A percentile compares a stretch with the other conserved stretches of the same genome.
These are phyloP conservation scores for Trametes cinnabarina DNA, from an alignment of 768 basidiomycete species.

Conservation along the genomic window DNA sequence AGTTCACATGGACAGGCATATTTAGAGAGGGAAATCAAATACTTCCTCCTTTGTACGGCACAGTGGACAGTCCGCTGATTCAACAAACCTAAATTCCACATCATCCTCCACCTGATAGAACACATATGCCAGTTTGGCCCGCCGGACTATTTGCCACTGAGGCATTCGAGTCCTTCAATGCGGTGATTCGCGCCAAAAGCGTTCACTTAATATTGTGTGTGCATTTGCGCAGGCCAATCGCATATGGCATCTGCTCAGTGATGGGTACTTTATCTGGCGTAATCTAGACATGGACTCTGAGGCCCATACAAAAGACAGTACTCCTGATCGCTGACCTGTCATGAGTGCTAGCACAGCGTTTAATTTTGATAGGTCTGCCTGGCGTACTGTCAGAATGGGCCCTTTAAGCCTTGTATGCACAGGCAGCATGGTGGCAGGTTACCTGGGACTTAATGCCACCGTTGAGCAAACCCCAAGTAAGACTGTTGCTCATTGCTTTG, in stretches of 20 bases:
- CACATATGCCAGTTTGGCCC: conserved; percentile 29
- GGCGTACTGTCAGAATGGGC: not conserved
- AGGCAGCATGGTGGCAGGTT: not conserved
- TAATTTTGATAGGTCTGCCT: not conserved
- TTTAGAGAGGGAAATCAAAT: conserved; percentile 15
- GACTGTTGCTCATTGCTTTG: too few relatives aligned
- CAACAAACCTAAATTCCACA: conserved; percentile 30
- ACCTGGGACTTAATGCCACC: not conserved
- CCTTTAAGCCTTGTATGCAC: not conserved
- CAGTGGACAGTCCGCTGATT: conserved; percentile 26
- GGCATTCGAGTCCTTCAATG: conserved; percentile 29
- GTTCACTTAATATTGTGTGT: conserved; percentile 22
- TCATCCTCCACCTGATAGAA: conserved; percentile 25
- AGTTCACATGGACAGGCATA: conserved; percentile 4
- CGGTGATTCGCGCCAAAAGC: conserved; percentile 22
- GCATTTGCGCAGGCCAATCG: conserved; percentile 18
- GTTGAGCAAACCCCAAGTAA: too few relatives aligned
- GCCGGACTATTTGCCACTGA: conserved; percentile 25
- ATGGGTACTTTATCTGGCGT: conserved; percentile 5
- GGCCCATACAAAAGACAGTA: too few relatives aligned
- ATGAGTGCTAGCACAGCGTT: too few relatives aligned
- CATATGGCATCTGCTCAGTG: conserved; percentile 24
- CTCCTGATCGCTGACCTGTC: too few relatives aligned
- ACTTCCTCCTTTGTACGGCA: conserved; percentile 23
- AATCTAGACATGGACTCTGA: too few relatives aligned